Conservation (phyloP, 228 moss, liverwort and hornwort genomes). For the Sphagnum fallax region DNA sequence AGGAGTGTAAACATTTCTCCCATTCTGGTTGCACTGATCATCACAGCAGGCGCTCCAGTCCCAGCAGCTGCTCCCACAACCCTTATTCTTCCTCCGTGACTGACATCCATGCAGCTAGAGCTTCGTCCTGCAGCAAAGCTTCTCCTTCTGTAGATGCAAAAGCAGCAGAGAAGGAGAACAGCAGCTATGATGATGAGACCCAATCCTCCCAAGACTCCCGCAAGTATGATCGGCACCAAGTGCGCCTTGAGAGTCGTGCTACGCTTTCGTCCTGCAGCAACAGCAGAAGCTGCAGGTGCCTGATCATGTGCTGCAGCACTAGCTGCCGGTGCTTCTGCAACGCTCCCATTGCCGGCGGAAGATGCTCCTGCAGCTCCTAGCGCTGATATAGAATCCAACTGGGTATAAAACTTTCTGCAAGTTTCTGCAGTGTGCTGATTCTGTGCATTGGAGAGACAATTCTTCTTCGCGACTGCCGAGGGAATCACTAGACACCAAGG, state of each 20-base stretch:
- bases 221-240: slow-evolving; percentile 71
- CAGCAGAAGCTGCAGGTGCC: neutral
- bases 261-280: slow-evolving; percentile 11
- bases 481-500: slow-evolving; percentile 40
- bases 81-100: slow-evolving; percentile 9
- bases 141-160: slow-evolving; percentile 26
- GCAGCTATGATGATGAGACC: slow-evolving; percentile 66
- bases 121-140: slow-evolving; percentile 15
- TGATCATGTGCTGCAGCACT: neutral
- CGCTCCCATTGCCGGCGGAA: slow-evolving; percentile 1
- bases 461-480: slow-evolving; percentile 49
- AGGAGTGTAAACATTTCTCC: slow-evolving; percentile 73
- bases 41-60: slow-evolving; percentile 1
- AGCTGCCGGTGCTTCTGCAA: slow-evolving; percentile 5
- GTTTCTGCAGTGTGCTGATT: slow-evolving; percentile 49
- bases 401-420: slow-evolving; percentile 65
- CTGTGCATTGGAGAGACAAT: slow-evolving; percentile 48
- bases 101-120: slow-evolving; percentile 10
- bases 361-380: neutral
- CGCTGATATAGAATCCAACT: slow-evolving; percentile 11
- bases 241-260: slow-evolving; percentile 5
- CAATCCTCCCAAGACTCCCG: slow-evolving; percentile 61
- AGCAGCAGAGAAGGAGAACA: slow-evolving; percentile 44
- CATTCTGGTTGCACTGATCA: slow-evolving; percentile 48
- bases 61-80: slow-evolving; percentile 12